Conservation (phyloP, 345 rosid genomes). For the Citrus trifoliata region DNA sequence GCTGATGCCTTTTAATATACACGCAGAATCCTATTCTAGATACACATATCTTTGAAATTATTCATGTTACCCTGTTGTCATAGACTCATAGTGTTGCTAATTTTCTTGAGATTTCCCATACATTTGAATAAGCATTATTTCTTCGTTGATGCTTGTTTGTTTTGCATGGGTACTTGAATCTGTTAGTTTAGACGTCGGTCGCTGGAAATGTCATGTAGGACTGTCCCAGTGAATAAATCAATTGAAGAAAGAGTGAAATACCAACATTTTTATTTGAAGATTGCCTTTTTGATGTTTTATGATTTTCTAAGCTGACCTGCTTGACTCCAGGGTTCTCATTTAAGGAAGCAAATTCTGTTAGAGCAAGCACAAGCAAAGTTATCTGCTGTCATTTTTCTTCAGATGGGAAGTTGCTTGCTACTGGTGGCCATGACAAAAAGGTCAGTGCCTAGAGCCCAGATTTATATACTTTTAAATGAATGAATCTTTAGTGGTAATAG, state of each 20-base stretch:
- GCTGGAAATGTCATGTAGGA: neutral
- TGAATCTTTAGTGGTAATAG: neutral
- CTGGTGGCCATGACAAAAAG: constrained; percentile 98
- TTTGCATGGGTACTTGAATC: neutral
- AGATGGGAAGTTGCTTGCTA: constrained; percentile 94
- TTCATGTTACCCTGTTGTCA: neutral
- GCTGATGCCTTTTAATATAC: neutral
- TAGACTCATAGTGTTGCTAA: neutral
- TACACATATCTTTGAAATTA: neutral
- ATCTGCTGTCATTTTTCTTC: constrained; percentile 91
- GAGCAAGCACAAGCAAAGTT: constrained; percentile 83
- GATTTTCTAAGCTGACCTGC: constrained; percentile 14
- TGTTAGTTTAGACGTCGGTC: neutral
- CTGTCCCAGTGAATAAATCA: neutral
- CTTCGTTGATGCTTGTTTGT: neutral
- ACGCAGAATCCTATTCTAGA: neutral
- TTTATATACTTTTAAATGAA: neutral
- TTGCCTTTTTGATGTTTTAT: constrained; percentile 8
- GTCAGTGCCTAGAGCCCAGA: constrained; percentile 31
- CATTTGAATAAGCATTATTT: neutral
- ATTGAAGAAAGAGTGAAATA: neutral
- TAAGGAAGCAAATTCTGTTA: constrained; percentile 60
- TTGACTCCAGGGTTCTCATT: constrained; percentile 64
- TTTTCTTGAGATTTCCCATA: neutral
- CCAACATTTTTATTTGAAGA: constrained; percentile 1